A percentile compares a stretch with the other conserved stretches of the same genome.
These are phyloP conservation scores for Chrysosporium queenslandicum DNA, from an alignment of 2,329 filamentous ascomycete genomes.

Conservation along the genomic window DNA sequence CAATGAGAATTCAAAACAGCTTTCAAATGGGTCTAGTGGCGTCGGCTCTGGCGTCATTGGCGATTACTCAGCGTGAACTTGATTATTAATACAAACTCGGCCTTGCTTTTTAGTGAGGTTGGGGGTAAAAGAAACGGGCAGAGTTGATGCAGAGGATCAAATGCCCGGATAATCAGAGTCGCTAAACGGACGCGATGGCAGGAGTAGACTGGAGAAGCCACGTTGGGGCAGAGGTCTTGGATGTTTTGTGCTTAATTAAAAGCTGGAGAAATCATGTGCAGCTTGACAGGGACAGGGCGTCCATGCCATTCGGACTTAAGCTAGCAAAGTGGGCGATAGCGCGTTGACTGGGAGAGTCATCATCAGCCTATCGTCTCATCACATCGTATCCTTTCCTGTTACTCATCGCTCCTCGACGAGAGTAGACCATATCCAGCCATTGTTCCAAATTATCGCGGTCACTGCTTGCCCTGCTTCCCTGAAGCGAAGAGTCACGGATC, in stretches of 20 bases:
- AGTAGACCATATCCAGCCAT: not conserved
- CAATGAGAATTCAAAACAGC: not conserved
- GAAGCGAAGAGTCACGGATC: not conserved
- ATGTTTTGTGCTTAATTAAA: too few relatives aligned
- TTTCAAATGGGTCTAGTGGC: not conserved
- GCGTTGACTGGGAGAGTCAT: not conserved
- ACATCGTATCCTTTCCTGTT: not conserved
- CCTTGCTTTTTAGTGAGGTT: not conserved
- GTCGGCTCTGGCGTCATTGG: slow-evolving; percentile 2
- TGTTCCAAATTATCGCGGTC: not conserved
- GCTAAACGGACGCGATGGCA: too few relatives aligned
- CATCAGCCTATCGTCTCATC: slow-evolving; percentile 1
- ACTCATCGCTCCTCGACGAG: not conserved
- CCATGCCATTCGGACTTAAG: slow-evolving; percentile 5
- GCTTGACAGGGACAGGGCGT: not conserved
- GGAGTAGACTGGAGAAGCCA: too few relatives aligned
- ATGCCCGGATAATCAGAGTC: too few relatives aligned
- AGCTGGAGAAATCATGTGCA: not conserved
- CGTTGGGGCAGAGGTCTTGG: too few relatives aligned
- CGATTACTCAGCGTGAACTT: not conserved
- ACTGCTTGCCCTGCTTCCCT: not conserved
- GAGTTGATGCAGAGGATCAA: not conserved
- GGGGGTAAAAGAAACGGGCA: not conserved
- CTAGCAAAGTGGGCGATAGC: not conserved
- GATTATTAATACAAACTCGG: not conserved